A percentile compares a stretch with the other conserved stretches of the same genome.
phyloP scores from a whole-genome alignment of 2,329 filamentous ascomycete genomes.

The Xenoacremonium recifei region DNA sequence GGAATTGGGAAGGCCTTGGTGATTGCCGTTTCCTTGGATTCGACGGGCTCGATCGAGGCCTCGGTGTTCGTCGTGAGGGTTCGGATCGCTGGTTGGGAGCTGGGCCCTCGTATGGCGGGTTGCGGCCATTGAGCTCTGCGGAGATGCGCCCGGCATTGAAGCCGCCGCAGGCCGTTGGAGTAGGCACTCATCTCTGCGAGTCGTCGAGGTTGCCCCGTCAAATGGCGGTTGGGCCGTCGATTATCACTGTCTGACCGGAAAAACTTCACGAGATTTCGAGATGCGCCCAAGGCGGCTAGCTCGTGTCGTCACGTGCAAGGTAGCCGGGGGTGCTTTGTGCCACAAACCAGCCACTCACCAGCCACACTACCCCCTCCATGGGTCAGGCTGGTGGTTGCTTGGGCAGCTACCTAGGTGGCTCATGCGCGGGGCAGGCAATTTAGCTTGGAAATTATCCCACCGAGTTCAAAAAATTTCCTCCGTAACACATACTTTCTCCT shows the following conservation, averaged over 20 bases:
- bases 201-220: slow-evolving; percentile 21
- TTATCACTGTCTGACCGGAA: slow-evolving; percentile 20
- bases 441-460: slow-evolving; percentile 22
- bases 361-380: slow-evolving; percentile 8
- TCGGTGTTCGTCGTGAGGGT: slow-evolving; percentile 23
- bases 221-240: slow-evolving; percentile 21
- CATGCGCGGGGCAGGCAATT: slow-evolving; percentile 34
- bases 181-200: slow-evolving; percentile 34
- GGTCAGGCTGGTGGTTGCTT: slow-evolving; percentile 20
- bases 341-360: slow-evolving; percentile 9
- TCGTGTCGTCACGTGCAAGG: slow-evolving; percentile 25
- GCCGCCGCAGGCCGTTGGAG: slow-evolving; percentile 33
- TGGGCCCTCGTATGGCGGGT: slow-evolving; percentile 19
- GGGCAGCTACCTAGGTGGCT: slow-evolving; percentile 23
- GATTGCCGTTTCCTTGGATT: slow-evolving; percentile 12
- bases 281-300: slow-evolving; percentile 10
- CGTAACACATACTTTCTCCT: slow-evolving; percentile 11
- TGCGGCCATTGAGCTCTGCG: slow-evolving; percentile 29
- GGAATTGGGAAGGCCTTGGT: slow-evolving; percentile 26
- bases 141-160: slow-evolving; percentile 33
- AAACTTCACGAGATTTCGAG: slow-evolving; percentile 24
- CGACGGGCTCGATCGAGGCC: slow-evolving; percentile 6
- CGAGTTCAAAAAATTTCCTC: slow-evolving; percentile 33
- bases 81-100: slow-evolving; percentile 26
- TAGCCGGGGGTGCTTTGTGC: too few species aligned